These are phyloP conservation scores for Acacia crassicarpa DNA, from an alignment of 306 rosid species.

Conservation along the genomic window DNA sequence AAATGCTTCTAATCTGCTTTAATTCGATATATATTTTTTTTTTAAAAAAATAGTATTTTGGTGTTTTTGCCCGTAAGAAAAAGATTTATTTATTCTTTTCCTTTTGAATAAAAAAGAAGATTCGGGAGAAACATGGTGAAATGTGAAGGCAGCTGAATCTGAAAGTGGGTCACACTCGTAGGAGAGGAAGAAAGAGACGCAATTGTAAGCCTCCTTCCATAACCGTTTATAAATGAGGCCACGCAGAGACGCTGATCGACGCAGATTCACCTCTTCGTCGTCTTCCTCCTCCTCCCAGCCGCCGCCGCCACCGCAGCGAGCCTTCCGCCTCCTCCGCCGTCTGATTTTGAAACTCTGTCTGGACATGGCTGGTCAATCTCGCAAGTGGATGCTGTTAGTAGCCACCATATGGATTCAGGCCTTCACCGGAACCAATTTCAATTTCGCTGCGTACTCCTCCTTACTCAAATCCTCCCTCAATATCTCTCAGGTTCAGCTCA, in stretches of 20 bases:
- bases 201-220: neutral
- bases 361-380: slow-evolving; percentile 71
- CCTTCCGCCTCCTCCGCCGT: neutral
- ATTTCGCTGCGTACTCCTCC: slow-evolving; percentile 82
- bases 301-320: neutral
- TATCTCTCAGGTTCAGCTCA: slow-evolving; percentile 79
- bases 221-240: slow-evolving; percentile 34
- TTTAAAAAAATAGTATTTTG: no score
- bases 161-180: neutral
- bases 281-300: neutral
- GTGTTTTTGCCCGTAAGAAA: no score
- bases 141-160: neutral
- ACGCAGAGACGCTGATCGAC: slow-evolving; percentile 24
- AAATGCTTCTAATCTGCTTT: no score
- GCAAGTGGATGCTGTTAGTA: slow-evolving; percentile 87
- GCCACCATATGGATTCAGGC: slow-evolving; percentile 95
- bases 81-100: no score
- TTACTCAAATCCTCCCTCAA: slow-evolving; percentile 66
- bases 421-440: slow-evolving; percentile 91
- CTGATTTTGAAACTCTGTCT: neutral
- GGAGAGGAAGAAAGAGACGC: neutral
- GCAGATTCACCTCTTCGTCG: neutral
- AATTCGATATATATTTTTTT: no score
- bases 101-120: neutral
- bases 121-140: neutral